phyloP scores from a whole-genome alignment of 306 rosid genomes.

The Albizia julibrissin region DNA sequence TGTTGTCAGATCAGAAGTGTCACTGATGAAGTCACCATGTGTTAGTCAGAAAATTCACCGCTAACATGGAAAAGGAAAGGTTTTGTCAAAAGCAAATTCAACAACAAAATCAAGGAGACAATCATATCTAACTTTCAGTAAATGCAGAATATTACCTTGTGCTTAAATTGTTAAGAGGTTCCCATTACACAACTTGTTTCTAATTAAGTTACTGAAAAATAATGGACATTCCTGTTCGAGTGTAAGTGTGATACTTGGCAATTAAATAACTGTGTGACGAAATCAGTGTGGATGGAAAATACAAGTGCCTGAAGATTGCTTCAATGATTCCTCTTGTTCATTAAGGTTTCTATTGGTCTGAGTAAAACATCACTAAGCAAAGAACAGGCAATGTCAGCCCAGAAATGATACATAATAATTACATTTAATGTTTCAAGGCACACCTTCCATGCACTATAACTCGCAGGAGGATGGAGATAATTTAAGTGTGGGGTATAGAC shows the following conservation, averaged over 20 bases:
- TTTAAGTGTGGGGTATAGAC: not conserved
- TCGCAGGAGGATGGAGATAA: conserved; percentile 21
- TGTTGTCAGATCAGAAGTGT: conserved; percentile 1
- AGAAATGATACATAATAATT: not conserved
- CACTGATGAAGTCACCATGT: conserved; percentile 16
- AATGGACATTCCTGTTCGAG: not conserved
- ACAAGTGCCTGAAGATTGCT: not conserved
- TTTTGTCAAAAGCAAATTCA: not conserved
- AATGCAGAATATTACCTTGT: not conserved
- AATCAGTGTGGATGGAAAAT: not conserved
- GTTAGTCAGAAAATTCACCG: conserved; percentile 14
- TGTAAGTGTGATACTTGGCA: not conserved
- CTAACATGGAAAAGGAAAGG: not conserved
- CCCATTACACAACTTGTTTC: not conserved
- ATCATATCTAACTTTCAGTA: not conserved
- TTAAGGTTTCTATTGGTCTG: conserved; percentile 11
- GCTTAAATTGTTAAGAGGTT: not conserved
- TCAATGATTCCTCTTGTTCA: not conserved
- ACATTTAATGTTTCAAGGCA: not conserved
- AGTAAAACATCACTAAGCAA: conserved; percentile 13
- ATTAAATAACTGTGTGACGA: not conserved
- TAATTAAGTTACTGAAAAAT: conserved; percentile 10
- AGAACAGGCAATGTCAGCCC: conserved; percentile 1
- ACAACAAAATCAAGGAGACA: not conserved
- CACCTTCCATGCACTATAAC: conserved; percentile 1